Evolutionary conservation across 73 alveolate species (phyloP).

Genomic region (Tetrahymena borealis): DNA sequence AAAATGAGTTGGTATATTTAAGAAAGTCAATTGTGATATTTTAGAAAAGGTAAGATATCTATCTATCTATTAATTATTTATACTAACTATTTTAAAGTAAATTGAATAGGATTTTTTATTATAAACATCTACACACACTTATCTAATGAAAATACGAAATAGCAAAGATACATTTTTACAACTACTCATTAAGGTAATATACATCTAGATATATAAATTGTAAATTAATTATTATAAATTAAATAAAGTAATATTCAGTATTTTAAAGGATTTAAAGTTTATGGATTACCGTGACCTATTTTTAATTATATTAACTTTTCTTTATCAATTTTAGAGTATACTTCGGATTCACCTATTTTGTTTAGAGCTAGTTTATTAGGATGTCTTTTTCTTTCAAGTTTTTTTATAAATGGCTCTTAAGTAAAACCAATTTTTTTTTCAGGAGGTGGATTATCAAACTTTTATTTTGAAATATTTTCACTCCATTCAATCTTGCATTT

Average conservation of each 20-base stretch:
- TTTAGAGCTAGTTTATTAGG: constrained; percentile 14
- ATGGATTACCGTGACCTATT: constrained; percentile 43
- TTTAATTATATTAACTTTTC: constrained; percentile 32
- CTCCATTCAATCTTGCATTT: constrained; percentile 30
- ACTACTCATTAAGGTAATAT: not conserved
- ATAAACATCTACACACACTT: too few species aligned
- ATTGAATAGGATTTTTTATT: too few species aligned
- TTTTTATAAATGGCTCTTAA: constrained; percentile 10
- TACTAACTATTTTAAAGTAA: too few species aligned
- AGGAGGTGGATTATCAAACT: constrained; percentile 23
- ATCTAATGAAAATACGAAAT: too few species aligned
- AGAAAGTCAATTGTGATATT: too few species aligned
- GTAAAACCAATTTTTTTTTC: constrained; percentile 1
- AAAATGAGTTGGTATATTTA: too few species aligned
- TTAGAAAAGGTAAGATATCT: too few species aligned
- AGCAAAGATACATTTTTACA: too few species aligned
- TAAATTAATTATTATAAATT: not conserved
- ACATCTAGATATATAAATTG: not conserved
- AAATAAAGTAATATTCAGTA: constrained; percentile 4
- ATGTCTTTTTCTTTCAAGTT: constrained; percentile 15
- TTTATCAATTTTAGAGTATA: constrained; percentile 29
- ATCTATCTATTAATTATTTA: too few species aligned
- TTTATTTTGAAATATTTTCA: constrained; percentile 12
- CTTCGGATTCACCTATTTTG: constrained; percentile 40
- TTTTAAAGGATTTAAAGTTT: constrained; percentile 32